phyloP scores from a whole-genome alignment of 495 filamentous ascomycete species.

The Penicillium turbatum region DNA sequence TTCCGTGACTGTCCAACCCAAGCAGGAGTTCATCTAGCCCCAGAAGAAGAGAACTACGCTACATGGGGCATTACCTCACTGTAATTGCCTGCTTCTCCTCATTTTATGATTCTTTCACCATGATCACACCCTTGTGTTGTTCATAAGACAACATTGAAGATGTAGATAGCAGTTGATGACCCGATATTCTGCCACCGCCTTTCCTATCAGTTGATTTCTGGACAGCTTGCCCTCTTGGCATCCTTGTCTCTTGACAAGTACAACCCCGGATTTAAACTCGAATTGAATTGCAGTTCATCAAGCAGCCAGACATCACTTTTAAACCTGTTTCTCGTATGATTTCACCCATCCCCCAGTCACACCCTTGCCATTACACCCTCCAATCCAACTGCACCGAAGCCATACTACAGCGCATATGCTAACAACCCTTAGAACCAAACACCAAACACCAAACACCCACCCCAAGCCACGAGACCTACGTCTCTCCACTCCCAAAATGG shows the following conservation, averaged over 20 bases:
- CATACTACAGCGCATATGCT: constrained; percentile 12
- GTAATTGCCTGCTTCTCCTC: too few species aligned
- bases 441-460: neutral
- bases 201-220: constrained; percentile 11
- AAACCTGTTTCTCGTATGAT: neutral
- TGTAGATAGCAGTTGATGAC: neutral
- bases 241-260: neutral
- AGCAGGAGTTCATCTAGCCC: too few species aligned
- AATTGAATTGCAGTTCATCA: neutral
- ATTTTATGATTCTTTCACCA: neutral
- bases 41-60: too few species aligned
- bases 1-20: too few species aligned
- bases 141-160: neutral
- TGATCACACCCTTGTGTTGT: neutral
- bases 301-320: neutral
- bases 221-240: constrained; percentile 26
- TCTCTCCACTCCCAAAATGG: constrained; percentile 26
- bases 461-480: constrained; percentile 5
- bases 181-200: constrained; percentile 26
- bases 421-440: constrained; percentile 5
- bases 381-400: too few species aligned
- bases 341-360: neutral
- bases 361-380: neutral
- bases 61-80: too few species aligned
- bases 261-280: neutral